Evolutionary conservation across 257 asterid genomes (phyloP), one percentile per base, ranked within the genome.

Genomic region (Gentiana macrophylla): DNA sequence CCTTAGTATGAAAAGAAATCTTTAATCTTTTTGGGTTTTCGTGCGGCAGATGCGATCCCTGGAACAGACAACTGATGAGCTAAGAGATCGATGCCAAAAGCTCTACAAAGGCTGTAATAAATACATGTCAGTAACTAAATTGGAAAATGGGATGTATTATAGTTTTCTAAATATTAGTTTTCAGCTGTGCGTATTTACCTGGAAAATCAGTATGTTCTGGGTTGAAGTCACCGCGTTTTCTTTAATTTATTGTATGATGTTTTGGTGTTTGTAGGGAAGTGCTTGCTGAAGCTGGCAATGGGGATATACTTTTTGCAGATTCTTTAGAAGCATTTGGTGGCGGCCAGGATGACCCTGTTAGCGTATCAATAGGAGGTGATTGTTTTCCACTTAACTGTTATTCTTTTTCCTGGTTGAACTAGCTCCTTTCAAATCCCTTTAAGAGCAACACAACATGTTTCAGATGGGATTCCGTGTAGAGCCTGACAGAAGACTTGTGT

Each of bases 291-390:
- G 72, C 95, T 47, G 74, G 80, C 67, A 76, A 80, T 57, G 87
- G 89, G 32, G 98, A 90, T 72, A 66, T 72, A 63, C 76, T 69
- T 67, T 90, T 90, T 68, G 98, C 91, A 4, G 92, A 86, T 62
- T 75, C 95, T 49, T 62, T 90, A 72, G 98, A 91, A 76, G 87
- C 94, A 56, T 91, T 91, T 73, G 91, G 90, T 63, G 98, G 95
- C 67, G 95, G 88, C 60, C 84, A 78, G 54, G 98, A 91, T 63
- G 98, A 91, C 70, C 94, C 94, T 62, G 77, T 91, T 43, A 88
- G 97, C 8, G 93, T 87, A 50, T 84, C 98, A 6, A 68, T 91
- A 5, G 98, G 98, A 81, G 98, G 97, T 84, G 62, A 41, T 41
- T 41, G 8, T 41, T 41, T 41, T 41, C 9, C 8, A 8, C 45